A percentile compares a stretch with the other conserved stretches of the same genome.
Conservation (phyloP, 495 filamentous ascomycete genomes). For the Aspergillus mulundensis region DNA sequence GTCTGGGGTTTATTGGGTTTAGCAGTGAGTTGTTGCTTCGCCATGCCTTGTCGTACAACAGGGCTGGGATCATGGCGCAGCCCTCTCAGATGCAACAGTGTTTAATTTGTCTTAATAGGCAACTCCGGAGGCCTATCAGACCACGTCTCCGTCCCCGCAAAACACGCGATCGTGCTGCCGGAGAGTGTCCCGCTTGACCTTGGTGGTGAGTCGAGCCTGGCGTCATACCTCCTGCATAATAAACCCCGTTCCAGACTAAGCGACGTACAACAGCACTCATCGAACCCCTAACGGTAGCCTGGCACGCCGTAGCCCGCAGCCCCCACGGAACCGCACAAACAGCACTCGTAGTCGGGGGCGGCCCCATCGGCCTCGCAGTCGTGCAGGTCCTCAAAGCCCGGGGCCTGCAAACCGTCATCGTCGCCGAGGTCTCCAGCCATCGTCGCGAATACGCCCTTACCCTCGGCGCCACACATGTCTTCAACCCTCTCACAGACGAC, state of each 20-base stretch:
- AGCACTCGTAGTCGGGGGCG: conserved; percentile 55
- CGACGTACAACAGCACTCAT: conserved; percentile 55
- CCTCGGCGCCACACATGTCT: conserved; percentile 22
- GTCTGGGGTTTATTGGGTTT: conserved; percentile 56
- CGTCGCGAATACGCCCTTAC: conserved; percentile 17
- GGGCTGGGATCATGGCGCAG: background rate
- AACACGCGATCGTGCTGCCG: conserved; percentile 22
- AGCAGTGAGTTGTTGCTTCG: conserved; percentile 46
- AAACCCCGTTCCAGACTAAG: no score
- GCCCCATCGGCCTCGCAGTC: conserved; percentile 60
- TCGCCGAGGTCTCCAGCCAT: conserved; percentile 29
- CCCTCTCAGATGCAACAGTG: no score
- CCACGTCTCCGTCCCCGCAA: conserved; percentile 44
- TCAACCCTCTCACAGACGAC: conserved; percentile 22
- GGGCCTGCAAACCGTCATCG: conserved; percentile 50
- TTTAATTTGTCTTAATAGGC: conserved; percentile 9
- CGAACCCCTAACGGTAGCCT: conserved; percentile 60
- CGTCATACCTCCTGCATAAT: no score
- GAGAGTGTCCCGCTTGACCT: conserved; percentile 26
- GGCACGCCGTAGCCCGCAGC: conserved; percentile 55
- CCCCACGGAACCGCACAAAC: conserved; percentile 43
- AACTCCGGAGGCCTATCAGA: conserved; percentile 52
- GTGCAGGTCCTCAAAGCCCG: conserved; percentile 50
- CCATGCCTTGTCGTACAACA: background rate
- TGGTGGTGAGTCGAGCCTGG: conserved; percentile 27